These are phyloP conservation scores for Epichloe scottii DNA, from an alignment of 2,329 filamentous ascomycete genomes.

Conservation along the genomic window DNA sequence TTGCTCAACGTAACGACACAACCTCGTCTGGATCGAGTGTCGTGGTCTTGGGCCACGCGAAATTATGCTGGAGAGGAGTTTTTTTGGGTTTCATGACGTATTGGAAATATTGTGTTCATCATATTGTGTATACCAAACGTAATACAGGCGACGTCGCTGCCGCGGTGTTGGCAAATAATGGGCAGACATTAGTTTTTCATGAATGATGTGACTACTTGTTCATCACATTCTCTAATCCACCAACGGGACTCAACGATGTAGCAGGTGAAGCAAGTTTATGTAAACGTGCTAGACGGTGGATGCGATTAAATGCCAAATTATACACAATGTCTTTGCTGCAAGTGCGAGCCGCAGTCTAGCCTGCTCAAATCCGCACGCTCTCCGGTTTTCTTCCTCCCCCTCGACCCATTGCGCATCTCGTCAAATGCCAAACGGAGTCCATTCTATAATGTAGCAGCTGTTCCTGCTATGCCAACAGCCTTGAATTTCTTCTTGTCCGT, in stretches of 20 bases:
- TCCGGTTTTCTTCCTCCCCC: not conserved
- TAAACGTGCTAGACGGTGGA: not conserved
- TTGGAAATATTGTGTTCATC: slow-evolving; percentile 9
- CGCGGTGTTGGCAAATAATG: not conserved
- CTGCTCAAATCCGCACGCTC: not conserved
- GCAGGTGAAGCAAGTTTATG: no score
- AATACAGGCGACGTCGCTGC: not conserved
- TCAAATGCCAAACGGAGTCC: not conserved
- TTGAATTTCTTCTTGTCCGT: slow-evolving; percentile 52
- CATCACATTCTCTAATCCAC: not conserved
- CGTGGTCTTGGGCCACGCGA: no score
- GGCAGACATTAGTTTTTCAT: not conserved
- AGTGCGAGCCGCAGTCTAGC: not conserved
- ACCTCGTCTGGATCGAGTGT: not conserved
- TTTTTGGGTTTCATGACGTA: slow-evolving; percentile 3
- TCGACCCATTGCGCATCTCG: not conserved
- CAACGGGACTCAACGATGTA: no score
- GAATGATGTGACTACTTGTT: not conserved
- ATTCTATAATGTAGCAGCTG: slow-evolving; percentile 40
- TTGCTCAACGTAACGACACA: not conserved
- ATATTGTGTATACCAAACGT: slow-evolving; percentile 11
- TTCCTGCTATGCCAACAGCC: slow-evolving; percentile 49
- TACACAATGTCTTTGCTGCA: not conserved
- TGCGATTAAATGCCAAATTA: not conserved
- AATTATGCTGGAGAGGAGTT: not conserved